A percentile compares a stretch with the other conserved stretches of the same genome.
phyloP scores from a whole-genome alignment of 106 monocot species.

The Allium cepa region DNA sequence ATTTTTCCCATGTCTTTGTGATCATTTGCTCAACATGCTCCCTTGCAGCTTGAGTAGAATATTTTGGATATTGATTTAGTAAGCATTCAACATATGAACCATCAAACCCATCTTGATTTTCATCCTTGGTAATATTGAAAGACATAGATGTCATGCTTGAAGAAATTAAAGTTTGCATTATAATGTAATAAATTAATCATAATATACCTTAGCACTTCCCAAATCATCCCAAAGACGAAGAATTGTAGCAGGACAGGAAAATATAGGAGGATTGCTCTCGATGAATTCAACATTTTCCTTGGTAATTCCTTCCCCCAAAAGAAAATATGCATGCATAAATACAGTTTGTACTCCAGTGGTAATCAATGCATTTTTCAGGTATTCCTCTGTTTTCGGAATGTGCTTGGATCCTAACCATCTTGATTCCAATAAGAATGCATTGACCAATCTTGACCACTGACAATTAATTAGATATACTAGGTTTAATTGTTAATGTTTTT shows the following conservation, averaged over 20 bases:
- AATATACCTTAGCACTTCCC: constrained; percentile 39
- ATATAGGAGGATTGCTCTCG: constrained; percentile 4
- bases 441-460: constrained; percentile 31
- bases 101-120: constrained; percentile 49
- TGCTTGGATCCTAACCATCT: constrained; percentile 29
- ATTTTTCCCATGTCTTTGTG: neutral
- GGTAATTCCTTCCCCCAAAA: constrained; percentile 27
- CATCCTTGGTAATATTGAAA: constrained; percentile 22
- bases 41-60: neutral
- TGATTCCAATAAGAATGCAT: constrained; percentile 40
- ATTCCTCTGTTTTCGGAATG: constrained; percentile 23
- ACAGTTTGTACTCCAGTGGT: constrained; percentile 25
- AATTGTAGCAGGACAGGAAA: constrained; percentile 29
- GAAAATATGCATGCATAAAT: constrained; percentile 17
- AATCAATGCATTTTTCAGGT: constrained; percentile 28
- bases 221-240: constrained; percentile 59
- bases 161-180: neutral
- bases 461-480: neutral
- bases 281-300: constrained; percentile 9
- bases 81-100: constrained; percentile 47
- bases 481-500: neutral
- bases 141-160: neutral
- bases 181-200: neutral
- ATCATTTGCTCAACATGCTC: neutral
- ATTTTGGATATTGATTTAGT: constrained; percentile 26